These are phyloP conservation scores for Colletotrichum lindemuthianum DNA, from an alignment of 2,329 filamentous ascomycete species.

Conservation along the genomic window DNA sequence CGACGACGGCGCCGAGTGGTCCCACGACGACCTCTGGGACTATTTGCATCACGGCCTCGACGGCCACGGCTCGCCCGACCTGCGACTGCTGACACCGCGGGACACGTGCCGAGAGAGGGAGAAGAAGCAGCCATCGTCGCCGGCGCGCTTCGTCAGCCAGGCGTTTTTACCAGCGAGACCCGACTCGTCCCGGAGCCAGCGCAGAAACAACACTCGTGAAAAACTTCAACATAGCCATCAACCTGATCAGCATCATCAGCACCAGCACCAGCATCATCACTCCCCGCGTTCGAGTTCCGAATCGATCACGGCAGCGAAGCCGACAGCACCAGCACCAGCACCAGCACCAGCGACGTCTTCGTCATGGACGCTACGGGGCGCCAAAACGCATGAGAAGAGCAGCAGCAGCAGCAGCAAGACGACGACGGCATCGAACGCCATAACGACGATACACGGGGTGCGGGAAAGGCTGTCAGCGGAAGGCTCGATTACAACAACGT, in stretches of 20 bases:
- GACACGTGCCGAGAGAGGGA: neutral
- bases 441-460: neutral
- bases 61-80: constrained; percentile 30
- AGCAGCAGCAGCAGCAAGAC: constrained; percentile 24
- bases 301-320: neutral
- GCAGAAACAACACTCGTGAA: neutral
- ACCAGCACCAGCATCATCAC: neutral
- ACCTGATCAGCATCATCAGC: neutral
- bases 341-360: neutral
- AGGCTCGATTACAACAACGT: neutral
- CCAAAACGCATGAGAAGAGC: constrained; percentile 27
- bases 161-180: neutral
- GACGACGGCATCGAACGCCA: neutral
- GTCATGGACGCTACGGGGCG: constrained; percentile 9
- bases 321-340: neutral
- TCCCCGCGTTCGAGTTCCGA: constrained; percentile 17
- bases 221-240: neutral
- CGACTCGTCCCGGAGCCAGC: constrained; percentile 27
- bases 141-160: too few relatives aligned
- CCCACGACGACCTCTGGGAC: constrained; percentile 28
- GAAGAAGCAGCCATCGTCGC: neutral
- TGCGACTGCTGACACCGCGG: constrained; percentile 8
- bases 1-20: constrained; percentile 29
- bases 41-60: constrained; percentile 34
- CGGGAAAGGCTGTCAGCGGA: neutral